Percentiles rank a stretch among this genome's conserved stretches.
Evolutionary conservation across 805 yeast species (phyloP).

Genomic region (Candida hungchunana): DNA sequence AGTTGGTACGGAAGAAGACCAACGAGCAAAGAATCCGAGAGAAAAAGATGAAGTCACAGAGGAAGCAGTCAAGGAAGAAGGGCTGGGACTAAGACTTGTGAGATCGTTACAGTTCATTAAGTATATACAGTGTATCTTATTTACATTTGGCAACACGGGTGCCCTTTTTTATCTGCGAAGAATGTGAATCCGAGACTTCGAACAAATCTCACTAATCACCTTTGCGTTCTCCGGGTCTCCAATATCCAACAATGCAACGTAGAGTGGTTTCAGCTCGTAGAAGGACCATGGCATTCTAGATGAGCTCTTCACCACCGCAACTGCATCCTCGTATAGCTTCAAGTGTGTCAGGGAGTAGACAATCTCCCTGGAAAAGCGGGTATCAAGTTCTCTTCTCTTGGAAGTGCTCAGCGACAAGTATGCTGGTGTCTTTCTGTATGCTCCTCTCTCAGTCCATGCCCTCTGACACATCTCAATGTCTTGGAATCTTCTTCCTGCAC

Average conservation of each 20-base stretch:
- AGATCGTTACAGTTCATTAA: constrained; percentile 1
- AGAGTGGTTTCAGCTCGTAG: constrained; percentile 39
- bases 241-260: constrained; percentile 34
- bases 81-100: neutral
- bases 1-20: constrained; percentile 28
- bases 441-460: constrained; percentile 79
- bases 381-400: constrained; percentile 46
- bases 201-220: constrained; percentile 29
- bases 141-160: no score
- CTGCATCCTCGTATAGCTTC: constrained; percentile 62
- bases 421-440: constrained; percentile 48
- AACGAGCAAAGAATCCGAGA: constrained; percentile 32
- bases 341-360: constrained; percentile 52
- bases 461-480: constrained; percentile 55
- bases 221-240: constrained; percentile 39
- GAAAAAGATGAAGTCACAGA: constrained; percentile 35
- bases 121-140: constrained; percentile 6
- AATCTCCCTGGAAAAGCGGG: constrained; percentile 70
- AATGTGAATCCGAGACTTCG: no score
- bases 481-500: constrained; percentile 56
- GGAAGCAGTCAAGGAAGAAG: constrained; percentile 33
- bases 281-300: constrained; percentile 68
- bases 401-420: constrained; percentile 41
- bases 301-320: constrained; percentile 62
- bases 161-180: no score